Evolutionary conservation across 2,329 filamentous ascomycete species (phyloP), one percentile per base, ranked within the genome.

Genomic region (Cordyceps cicadae): DNA sequence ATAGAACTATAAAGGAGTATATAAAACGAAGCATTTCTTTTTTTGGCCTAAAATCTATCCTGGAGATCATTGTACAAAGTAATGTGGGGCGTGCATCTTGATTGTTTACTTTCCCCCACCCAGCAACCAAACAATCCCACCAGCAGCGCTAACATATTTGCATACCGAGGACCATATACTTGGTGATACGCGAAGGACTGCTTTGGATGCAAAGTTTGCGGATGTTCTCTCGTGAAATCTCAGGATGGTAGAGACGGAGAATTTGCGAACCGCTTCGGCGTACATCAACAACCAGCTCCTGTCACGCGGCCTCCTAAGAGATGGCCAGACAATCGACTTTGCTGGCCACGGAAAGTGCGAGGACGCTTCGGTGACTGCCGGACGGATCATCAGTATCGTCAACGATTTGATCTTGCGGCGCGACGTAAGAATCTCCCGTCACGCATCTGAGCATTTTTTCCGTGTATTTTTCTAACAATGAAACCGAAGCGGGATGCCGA

Each of bases 331-430:
- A 48, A 89, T 99, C 74, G 87, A 97, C 72, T 99, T 99, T 72
- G 86, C 89, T 63, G 79, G 85, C 64, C 87, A 89, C 9, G 84
- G 84, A 58, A 79, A 84, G 64, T 81, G 81, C 19, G 79, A 84
- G 43, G 81, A 79, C 48, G 70, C 72, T 26, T 64, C 69, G 2
- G 83, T 82, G 55, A 89, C 89, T 19, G 93, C 94, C 86, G 88
- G 89, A 21, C 85, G 86, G 66, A 87, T 97, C 67, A 96, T 99
- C 76, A 89, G 93, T 70, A 82, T 99, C 26, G 86, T 99, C 54
- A 96, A 99, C 74, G 94, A 99, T 71, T 76, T 99, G 67, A 90
- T 99, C 62, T 73, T 97, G 63, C 85, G 92, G 66, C 85, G 92
- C 78, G 94, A 99, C 72, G 91, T 96, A 78, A 67, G 86, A 11